phyloP scores from a whole-genome alignment of 1,139 yeast species.

The Protomyces inouyei region DNA sequence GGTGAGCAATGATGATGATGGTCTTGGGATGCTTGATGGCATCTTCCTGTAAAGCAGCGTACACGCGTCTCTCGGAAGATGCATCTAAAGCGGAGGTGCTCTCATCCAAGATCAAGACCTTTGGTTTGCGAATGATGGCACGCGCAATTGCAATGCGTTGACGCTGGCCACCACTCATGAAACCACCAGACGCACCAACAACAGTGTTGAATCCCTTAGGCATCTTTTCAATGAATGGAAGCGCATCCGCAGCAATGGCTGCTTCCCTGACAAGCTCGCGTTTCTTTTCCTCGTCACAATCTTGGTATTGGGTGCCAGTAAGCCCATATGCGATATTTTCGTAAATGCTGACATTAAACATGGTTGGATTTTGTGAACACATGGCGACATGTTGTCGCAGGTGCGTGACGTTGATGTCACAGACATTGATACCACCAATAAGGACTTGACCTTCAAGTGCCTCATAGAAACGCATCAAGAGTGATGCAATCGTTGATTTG shows the following conservation, averaged over 20 bases:
- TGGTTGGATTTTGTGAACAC: constrained; percentile 66
- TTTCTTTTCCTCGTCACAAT: constrained; percentile 41
- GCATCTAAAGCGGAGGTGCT: constrained; percentile 75
- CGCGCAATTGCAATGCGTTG: constrained; percentile 73
- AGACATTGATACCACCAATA: constrained; percentile 46
- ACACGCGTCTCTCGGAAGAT: constrained; percentile 66
- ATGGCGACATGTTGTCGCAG: constrained; percentile 53
- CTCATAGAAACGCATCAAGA: constrained; percentile 52
- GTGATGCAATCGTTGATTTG: constrained; percentile 59
- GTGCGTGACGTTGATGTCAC: constrained; percentile 46
- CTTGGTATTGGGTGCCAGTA: constrained; percentile 47
- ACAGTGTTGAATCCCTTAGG: constrained; percentile 56
- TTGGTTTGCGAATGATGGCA: constrained; percentile 60
- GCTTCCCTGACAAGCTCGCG: constrained; percentile 45
- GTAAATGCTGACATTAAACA: constrained; percentile 61
- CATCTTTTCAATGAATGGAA: constrained; percentile 49
- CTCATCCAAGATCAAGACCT: constrained; percentile 64
- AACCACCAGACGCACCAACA: constrained; percentile 50
- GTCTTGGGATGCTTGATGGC: constrained; percentile 60
- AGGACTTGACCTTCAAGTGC: constrained; percentile 41
- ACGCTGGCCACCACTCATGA: constrained; percentile 74
- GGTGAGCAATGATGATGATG: constrained; percentile 72
- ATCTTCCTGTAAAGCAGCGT: constrained; percentile 49
- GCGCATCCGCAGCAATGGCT: constrained; percentile 41
- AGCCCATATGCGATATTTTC: constrained; percentile 65